Evolutionary conservation across 306 rosid species (phyloP).

Genomic region (Cucurbita argyrosperma): DNA sequence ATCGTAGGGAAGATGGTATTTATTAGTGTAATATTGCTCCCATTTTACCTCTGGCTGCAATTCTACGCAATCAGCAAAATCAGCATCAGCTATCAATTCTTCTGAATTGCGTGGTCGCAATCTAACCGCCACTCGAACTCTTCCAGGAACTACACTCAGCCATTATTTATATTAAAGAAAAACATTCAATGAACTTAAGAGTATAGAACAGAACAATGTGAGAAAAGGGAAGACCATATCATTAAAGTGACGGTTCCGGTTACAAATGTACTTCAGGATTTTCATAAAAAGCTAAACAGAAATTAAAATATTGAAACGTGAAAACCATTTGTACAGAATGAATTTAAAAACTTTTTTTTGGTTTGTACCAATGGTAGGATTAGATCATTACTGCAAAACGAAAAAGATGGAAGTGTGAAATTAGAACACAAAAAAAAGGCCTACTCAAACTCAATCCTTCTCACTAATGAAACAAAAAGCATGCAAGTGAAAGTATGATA

Average conservation of each 20-base stretch:
- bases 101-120: slow-evolving; percentile 71
- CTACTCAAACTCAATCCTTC: not conserved
- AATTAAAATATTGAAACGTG: not conserved
- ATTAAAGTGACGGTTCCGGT: not conserved
- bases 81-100: slow-evolving; percentile 71
- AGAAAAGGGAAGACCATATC: not conserved
- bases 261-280: not conserved
- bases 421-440: not conserved
- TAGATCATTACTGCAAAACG: not conserved
- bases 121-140: slow-evolving; percentile 95
- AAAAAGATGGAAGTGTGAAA: not conserved
- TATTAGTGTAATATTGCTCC: not conserved
- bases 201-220: not conserved
- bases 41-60: slow-evolving; percentile 78
- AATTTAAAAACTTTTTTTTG: not conserved
- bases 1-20: not conserved
- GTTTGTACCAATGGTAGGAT: not conserved
- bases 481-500: not conserved
- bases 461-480: not conserved
- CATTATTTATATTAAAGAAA: not conserved
- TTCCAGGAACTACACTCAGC: slow-evolving; percentile 65
- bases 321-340: not conserved
- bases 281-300: not conserved
- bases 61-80: slow-evolving; percentile 94
- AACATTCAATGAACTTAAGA: slow-evolving; percentile 6